Evolutionary conservation across 345 rosid genomes (phyloP), one percentile per base, ranked within the genome.

Genomic region (Moricandia moricandioides): DNA sequence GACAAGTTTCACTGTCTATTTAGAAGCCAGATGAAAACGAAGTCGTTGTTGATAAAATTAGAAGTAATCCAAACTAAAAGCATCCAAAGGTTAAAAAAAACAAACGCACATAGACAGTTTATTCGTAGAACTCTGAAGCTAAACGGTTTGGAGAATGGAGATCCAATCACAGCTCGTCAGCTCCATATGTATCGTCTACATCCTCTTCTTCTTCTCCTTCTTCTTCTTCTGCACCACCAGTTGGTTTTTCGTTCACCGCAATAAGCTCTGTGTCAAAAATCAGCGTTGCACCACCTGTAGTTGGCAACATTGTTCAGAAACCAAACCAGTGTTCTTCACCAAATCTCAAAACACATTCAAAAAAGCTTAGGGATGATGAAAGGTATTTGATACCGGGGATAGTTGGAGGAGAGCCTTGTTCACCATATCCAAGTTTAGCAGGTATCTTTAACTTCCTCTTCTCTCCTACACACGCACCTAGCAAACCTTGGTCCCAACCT

Each of bases 401-500:
- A 29, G 90, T 91, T 8, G 97, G 98, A 7, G 98, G 97, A 68
- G 97, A 87, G 45, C 98, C 98, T 64, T 89, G 97, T 7, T 67
- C 87, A 10, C 98, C 97, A 52, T 94, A 94, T 63, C 97, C 98
- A 59, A 94, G 94, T 73, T 87, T 94, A 26, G 98, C 84, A 6
- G 97, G 98, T 81, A 94, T 91, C 85, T 91, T 94, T 79, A 94
- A 84, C 85, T 91, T 94, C 31, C 97, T 79, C 84, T 91, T 89
- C 85, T 94, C 96, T 35, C 98, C 96, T 0, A 94, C 88, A 7
- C 98, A 94, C 62, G 83, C 86, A 35, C 96, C 97, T 78, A 94
- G 47, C 62, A 94, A 78, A 40, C 97, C 98, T 77, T 94, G 98
- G 84, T 94, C 98, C 97, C 98, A 93, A 60, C 98, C 98, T 91